phyloP scores from a whole-genome alignment of 1,139 yeast genomes.

The Protomyces macrosporus region DNA sequence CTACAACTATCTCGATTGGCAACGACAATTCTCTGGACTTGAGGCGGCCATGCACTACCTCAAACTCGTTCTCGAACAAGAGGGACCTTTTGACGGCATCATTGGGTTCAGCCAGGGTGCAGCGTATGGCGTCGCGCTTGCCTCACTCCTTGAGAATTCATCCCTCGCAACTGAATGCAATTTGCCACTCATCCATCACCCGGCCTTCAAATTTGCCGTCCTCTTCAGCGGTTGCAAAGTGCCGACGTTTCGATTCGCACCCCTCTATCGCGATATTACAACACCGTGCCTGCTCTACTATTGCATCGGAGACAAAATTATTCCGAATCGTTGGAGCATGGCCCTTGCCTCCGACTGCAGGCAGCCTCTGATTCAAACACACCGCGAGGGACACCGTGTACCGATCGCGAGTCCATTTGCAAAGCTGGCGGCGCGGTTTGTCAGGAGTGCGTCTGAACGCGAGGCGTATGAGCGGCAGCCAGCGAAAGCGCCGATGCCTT shows the following conservation, averaged over 20 bases:
- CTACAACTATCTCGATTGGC: conserved; percentile 23
- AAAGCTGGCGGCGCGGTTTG: conserved; percentile 1
- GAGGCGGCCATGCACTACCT: conserved; percentile 6
- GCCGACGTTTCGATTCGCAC: conserved; percentile 50
- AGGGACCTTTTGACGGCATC: conserved; percentile 87
- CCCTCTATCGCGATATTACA: conserved; percentile 45
- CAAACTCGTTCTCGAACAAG: conserved; percentile 41
- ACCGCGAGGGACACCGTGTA: conserved; percentile 20
- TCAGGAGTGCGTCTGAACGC: neutral
- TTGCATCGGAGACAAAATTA: conserved; percentile 20
- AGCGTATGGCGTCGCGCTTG: conserved; percentile 53
- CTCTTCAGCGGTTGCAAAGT: conserved; percentile 73
- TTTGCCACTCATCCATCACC: conserved; percentile 36
- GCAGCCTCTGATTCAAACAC: conserved; percentile 2
- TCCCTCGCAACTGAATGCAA: conserved; percentile 3
- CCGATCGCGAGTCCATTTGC: neutral
- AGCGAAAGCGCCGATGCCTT: conserved; percentile 2
- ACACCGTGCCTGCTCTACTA: conserved; percentile 53
- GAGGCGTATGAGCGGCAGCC: neutral
- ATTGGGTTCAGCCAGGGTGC: conserved; percentile 95
- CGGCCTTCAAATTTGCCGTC: conserved; percentile 61
- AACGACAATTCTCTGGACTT: conserved; percentile 20
- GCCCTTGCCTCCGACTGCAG: conserved; percentile 15
- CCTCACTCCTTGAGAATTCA: conserved; percentile 19
- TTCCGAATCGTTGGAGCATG: conserved; percentile 18